These are phyloP conservation scores for Solanum okadae DNA, from an alignment of 257 asterid species.

Conservation along the genomic window DNA sequence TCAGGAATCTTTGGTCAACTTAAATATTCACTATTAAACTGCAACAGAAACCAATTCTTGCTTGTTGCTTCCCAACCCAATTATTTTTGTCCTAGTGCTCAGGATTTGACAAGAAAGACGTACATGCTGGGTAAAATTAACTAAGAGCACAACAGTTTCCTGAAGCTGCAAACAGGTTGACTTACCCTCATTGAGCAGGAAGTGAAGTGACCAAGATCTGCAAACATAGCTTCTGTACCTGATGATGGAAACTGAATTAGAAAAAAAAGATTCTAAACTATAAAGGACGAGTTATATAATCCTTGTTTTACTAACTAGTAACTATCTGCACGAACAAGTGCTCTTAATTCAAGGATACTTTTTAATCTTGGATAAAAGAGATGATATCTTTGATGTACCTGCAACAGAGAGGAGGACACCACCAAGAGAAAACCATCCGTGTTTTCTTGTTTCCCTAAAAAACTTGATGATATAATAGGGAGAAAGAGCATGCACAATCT, in stretches of 20 bases:
- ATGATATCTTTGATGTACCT: constrained; percentile 11
- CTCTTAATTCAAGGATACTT: background rate
- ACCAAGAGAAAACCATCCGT: constrained; percentile 33
- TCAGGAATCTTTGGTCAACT: background rate
- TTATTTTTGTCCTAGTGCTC: background rate
- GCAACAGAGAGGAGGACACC: constrained; percentile 33
- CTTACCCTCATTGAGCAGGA: constrained; percentile 31
- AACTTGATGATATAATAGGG: constrained; percentile 29
- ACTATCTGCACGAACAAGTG: background rate
- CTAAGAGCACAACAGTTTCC: background rate
- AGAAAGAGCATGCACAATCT: constrained; percentile 26
- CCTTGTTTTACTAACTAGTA: background rate
- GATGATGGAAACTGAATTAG: background rate
- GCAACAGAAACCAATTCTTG: background rate
- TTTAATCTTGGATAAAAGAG: background rate
- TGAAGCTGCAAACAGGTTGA: background rate
- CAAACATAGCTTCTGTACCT: constrained; percentile 58
- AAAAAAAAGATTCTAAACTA: background rate
- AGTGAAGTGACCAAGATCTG: constrained; percentile 54
- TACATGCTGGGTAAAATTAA: background rate
- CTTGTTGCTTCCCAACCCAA: background rate
- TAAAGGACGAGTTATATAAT: background rate
- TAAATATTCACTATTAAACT: background rate
- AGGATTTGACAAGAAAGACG: background rate
- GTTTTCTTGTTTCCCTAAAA: constrained; percentile 20